A percentile compares a stretch with the other conserved stretches of the same genome.
phyloP scores from a whole-genome alignment of 495 filamentous ascomycete species.

The Aspergillus indologenus region DNA sequence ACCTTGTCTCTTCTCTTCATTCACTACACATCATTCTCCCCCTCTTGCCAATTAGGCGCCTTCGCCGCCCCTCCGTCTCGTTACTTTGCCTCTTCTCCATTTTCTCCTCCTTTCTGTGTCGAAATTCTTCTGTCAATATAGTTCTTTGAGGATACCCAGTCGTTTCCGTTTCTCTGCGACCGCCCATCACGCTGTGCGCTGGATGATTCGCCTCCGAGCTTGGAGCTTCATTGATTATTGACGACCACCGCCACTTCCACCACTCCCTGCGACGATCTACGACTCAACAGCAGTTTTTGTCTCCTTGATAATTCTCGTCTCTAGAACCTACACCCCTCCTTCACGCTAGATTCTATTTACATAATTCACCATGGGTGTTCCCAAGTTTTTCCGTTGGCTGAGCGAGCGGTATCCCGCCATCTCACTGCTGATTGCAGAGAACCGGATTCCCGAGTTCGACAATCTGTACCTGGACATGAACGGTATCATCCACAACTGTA shows the following conservation, averaged over 20 bases:
- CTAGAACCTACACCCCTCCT: neutral
- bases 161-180: constrained; percentile 15
- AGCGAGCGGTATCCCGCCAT: constrained; percentile 98
- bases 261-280: constrained; percentile 17
- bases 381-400: constrained; percentile 95
- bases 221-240: constrained; percentile 19
- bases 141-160: constrained; percentile 20
- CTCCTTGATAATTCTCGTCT: constrained; percentile 1
- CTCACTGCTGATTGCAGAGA: constrained; percentile 97
- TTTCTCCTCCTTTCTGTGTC: constrained; percentile 15
- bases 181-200: constrained; percentile 10
- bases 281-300: constrained; percentile 11
- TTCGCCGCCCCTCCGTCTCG: constrained; percentile 6
- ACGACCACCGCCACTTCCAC: constrained; percentile 16
- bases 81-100: constrained; percentile 11
- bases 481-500: constrained; percentile 99
- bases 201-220: constrained; percentile 21
- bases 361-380: constrained; percentile 71
- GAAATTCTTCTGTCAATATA: constrained; percentile 9
- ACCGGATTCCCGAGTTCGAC: constrained; percentile 98
- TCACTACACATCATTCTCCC: neutral
- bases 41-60: neutral
- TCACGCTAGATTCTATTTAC: constrained; percentile 7
- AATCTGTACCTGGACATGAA: constrained; percentile 99
- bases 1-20: neutral